These are phyloP conservation scores for Pichia gijzeniarum DNA, from an alignment of 805 yeast genomes.

Conservation along the genomic window DNA sequence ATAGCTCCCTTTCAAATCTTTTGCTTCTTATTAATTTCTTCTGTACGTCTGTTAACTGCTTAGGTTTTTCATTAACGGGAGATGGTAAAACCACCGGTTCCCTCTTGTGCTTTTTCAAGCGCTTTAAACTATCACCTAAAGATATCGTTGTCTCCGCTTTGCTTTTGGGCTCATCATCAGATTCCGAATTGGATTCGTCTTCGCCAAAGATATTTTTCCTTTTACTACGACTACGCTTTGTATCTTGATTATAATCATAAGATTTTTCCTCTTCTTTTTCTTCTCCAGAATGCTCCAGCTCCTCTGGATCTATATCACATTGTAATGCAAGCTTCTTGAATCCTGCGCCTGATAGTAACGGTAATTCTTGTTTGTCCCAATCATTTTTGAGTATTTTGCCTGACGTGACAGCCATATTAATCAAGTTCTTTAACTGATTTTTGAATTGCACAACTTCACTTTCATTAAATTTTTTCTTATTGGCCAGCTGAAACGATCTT, in stretches of 20 bases:
- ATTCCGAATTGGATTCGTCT: constrained; percentile 13
- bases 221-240: too few species aligned
- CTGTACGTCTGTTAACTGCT: constrained; percentile 1
- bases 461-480: constrained; percentile 29
- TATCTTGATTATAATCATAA: not conserved
- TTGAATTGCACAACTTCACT: constrained; percentile 32
- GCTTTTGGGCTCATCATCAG: not conserved
- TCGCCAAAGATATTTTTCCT: constrained; percentile 17
- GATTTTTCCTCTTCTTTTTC: not conserved
- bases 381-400: constrained; percentile 41
- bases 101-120: constrained; percentile 8
- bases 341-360: constrained; percentile 28
- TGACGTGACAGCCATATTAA: constrained; percentile 42
- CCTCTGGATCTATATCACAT: constrained; percentile 11
- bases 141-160: not conserved
- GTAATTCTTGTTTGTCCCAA: constrained; percentile 49
- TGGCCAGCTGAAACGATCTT: constrained; percentile 37
- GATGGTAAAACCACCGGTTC: not conserved
- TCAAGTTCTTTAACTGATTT: constrained; percentile 41
- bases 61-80: not conserved
- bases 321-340: constrained; percentile 16
- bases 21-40: constrained; percentile 30
- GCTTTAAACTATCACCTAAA: constrained; percentile 6
- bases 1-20: constrained; percentile 39
- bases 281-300: too few species aligned